Evolutionary conservation across 139 green algal species (phyloP), one percentile per base, ranked within the genome.

Genomic region (Auxenochlorella protothecoides): DNA sequence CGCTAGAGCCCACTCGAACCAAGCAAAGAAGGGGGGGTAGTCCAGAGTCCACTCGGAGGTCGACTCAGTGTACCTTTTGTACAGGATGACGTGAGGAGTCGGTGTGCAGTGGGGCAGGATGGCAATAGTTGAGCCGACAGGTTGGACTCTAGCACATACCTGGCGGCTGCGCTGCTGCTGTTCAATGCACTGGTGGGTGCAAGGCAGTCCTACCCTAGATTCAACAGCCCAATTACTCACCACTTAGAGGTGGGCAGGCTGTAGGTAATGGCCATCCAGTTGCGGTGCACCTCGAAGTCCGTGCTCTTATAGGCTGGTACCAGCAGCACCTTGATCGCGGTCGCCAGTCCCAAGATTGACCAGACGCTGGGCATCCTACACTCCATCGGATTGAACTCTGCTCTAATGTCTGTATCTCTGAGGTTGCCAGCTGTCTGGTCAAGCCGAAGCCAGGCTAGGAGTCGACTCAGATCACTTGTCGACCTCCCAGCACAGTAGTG

Each of bases 1-100:
- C 2, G 87, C 76, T 15, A 97, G 78, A 0, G 69, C 60, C 68
- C 81, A 87, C 71, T 98, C 92, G 67, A 97, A 93, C 88, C 90
- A 97, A 3, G 94, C 94, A 72, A 98, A 98, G 4, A 98, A 73
- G 2, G 94, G 94, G 5, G 94, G 94, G 74, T 98, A 98, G 79
- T 98, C 94, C 62, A 98, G 77, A 0, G 94, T 98, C 94, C 94
- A 98, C 66, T 89, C 68, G 0, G 91, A 97, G 0, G 89, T 96
- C 15, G 55, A 54, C 7, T 78, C 73, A 10, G 44, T 54, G 55
- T 78, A 78, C 73, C 73, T 78, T 44, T 44, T 44, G 27, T 44
- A 44, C 27, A 44, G 27, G 27, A 44, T 44, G 27, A 44, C 27
- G 27, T 44, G 27, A 44, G 27, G 27, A 67, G 14, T 10, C 4